Evolutionary conservation across 2,329 filamentous ascomycete genomes (phyloP), one percentile per base, ranked within the genome.

Genomic region (Colletotrichum sp.): DNA sequence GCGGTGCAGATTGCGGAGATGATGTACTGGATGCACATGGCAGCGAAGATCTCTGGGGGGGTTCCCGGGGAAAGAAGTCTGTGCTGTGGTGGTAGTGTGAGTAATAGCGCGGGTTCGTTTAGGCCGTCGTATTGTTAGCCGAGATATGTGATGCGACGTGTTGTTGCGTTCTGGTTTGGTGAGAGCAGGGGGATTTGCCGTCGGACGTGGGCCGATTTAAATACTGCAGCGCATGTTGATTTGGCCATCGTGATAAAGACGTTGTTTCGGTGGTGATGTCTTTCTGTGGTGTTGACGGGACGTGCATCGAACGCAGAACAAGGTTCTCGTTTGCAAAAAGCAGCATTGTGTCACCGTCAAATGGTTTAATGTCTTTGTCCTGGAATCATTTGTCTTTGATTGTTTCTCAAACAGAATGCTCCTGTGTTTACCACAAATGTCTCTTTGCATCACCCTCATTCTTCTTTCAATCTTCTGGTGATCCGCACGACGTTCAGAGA

Each of bases 21-120:
- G 34, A 69, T 76, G 70, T 71, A 76, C 70, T 76, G 73, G 64
- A 69, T 73, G 70, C 73, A 72, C 73, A 76, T 69, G 63, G 6
- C 8, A 59, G 22, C 15, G 57, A 12, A 32, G 55, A 36, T 69
- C 29, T 68, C 22, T 25, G n/a, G 55, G 32, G 34, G 15, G n/a
- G 19, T 61, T 29, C 19, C 36, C 3, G 36, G 36, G 16, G 36
- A 8, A 9, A 39, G 36, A 39, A 49, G 39, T 32, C 29, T 52
- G 44, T 52, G n/a, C 11, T 69, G 66, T 15, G 29, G 22, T 68
- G 8, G 25, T 27, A 22, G 55, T 69, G 66, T 61, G 52, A 59
- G 63, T 66, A 66, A 49, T 52, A 66, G 36, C 19, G 34, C 63
- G 34, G 16, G 25, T 22, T 65, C 57, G 59, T 30, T 62, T 65